phyloP scores from a whole-genome alignment of 2,329 filamentous ascomycete species.

The Aspergillus fumigatus region DNA sequence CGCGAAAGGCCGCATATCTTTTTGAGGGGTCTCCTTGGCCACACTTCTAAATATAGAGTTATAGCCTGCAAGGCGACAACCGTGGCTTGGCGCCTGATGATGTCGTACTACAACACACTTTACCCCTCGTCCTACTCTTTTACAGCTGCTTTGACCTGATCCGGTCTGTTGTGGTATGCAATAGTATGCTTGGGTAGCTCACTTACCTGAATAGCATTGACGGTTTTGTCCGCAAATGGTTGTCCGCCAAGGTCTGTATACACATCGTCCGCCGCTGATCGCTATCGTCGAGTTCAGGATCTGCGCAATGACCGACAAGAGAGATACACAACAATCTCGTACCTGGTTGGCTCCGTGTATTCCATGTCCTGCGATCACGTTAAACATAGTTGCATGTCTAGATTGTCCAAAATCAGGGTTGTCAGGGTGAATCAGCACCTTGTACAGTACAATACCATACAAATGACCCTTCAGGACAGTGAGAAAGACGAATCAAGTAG shows the following conservation, averaged over 20 bases:
- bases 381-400: not conserved
- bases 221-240: no score
- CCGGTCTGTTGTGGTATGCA: not conserved
- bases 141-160: not conserved
- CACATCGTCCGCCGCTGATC: not conserved
- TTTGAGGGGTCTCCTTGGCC: not conserved
- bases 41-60: not conserved
- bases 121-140: not conserved
- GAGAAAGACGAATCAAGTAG: not conserved
- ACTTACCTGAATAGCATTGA: not conserved
- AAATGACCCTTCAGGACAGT: not conserved
- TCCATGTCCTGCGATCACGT: not conserved
- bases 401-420: not conserved
- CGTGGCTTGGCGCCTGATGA: not conserved
- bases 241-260: not conserved
- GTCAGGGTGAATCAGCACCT: not conserved
- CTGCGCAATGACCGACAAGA: no score
- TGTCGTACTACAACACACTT: not conserved
- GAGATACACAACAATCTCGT: no score
- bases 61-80: not conserved
- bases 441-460: not conserved
- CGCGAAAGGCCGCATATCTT: not conserved
- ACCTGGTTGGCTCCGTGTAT: not conserved
- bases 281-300: not conserved
- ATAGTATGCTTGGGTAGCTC: not conserved